Evolutionary conservation across 352 stramenopile species (phyloP).

Genomic region (Phytopythium chamaehyphon): DNA sequence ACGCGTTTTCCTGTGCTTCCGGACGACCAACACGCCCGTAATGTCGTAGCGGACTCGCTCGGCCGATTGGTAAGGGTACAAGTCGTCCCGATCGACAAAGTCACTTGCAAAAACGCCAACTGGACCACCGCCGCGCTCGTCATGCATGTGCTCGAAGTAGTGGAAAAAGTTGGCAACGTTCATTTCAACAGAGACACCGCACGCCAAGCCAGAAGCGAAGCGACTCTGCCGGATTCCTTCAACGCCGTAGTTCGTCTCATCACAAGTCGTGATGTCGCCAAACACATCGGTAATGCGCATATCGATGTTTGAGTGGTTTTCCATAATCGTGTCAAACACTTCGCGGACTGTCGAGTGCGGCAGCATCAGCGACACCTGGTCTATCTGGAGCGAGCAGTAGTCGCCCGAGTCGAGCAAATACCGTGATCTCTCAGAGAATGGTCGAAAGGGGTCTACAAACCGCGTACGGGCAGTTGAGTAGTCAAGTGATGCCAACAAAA

Average conservation of each 20-base stretch:
- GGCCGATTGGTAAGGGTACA: constrained; percentile 25
- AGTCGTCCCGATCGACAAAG: constrained; percentile 35
- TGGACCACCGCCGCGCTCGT: constrained; percentile 9
- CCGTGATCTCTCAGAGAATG: constrained; percentile 31
- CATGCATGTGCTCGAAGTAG: constrained; percentile 16
- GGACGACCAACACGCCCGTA: constrained; percentile 17
- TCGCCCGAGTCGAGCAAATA: constrained; percentile 36
- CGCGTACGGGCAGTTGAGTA: constrained; percentile 36
- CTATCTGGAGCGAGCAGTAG: constrained; percentile 34
- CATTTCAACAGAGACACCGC: constrained; percentile 27
- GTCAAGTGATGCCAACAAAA: constrained; percentile 19
- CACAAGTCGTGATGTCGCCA: constrained; percentile 47
- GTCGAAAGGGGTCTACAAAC: constrained; percentile 28
- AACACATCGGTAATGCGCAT: constrained; percentile 50
- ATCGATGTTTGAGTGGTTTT: constrained; percentile 43
- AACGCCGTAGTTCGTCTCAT: constrained; percentile 41
- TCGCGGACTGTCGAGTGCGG: constrained; percentile 19
- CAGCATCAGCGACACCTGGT: constrained; percentile 34
- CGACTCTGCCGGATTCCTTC: constrained; percentile 37
- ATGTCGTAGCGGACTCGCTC: constrained; percentile 29
- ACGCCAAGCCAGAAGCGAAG: constrained; percentile 27
- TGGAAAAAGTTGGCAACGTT: constrained; percentile 34
- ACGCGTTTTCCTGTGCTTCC: constrained; percentile 11
- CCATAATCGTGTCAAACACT: constrained; percentile 41
- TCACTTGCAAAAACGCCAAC: constrained; percentile 21